These are phyloP conservation scores for Hyphochytrium catenoides DNA, from an alignment of 352 stramenopile genomes.

Conservation along the genomic window DNA sequence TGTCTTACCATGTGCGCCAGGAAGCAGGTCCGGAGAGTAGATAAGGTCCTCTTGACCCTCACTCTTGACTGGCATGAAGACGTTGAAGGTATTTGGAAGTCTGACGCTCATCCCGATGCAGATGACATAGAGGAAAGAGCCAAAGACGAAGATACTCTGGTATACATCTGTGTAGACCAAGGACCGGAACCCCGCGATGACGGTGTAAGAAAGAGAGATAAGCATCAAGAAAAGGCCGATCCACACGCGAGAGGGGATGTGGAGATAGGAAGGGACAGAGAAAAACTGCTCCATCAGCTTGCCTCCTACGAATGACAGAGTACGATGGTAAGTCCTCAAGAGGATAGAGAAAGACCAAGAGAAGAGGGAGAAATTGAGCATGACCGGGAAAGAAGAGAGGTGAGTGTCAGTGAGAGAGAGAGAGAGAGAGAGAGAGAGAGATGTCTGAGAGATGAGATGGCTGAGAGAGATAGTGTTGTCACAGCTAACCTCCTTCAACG, in stretches of 20 bases:
- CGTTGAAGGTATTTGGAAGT: constrained; percentile 21
- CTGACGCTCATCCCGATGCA: constrained; percentile 25
- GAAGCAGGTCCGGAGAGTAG: too few species aligned
- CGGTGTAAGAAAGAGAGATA: constrained; percentile 34
- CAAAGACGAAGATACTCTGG: constrained; percentile 50
- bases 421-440: too few species aligned
- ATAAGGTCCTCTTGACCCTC: too few species aligned
- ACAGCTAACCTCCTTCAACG: constrained; percentile 31
- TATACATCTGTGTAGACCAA: constrained; percentile 57
- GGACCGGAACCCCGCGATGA: constrained; percentile 34
- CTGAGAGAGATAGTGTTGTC: too few species aligned
- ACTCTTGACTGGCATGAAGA: constrained; percentile 35
- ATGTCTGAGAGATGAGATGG: too few species aligned
- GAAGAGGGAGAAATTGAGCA: too few species aligned
- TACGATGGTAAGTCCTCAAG: too few species aligned
- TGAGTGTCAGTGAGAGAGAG: too few species aligned
- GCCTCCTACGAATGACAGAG: too few species aligned
- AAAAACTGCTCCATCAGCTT: constrained; percentile 56
- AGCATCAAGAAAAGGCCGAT: constrained; percentile 29
- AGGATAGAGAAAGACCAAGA: too few species aligned
- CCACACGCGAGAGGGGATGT: constrained; percentile 37
- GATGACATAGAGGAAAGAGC: constrained; percentile 32
- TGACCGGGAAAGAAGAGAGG: too few species aligned
- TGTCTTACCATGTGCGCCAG: too few species aligned
- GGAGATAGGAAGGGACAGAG: constrained; percentile 21